Percentiles rank a stretch among this genome's conserved stretches.
Conservation (phyloP, 495 filamentous ascomycete genomes). For the Podospora conica region DNA sequence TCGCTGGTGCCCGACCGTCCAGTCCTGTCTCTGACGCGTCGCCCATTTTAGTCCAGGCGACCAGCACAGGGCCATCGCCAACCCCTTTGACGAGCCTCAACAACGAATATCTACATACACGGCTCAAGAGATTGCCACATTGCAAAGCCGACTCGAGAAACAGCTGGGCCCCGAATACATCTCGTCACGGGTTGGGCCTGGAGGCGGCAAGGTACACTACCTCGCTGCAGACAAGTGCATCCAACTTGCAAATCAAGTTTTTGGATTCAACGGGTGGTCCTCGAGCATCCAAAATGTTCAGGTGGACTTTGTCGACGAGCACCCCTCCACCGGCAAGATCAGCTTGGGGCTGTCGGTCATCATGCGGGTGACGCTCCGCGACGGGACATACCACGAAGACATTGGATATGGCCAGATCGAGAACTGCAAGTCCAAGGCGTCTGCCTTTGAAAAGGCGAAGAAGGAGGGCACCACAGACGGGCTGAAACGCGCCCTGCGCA, state of each 20-base stretch:
- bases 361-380: conserved; percentile 78
- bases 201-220: conserved; percentile 82
- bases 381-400: conserved; percentile 95
- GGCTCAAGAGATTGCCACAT: conserved; percentile 79
- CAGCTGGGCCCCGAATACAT: conserved; percentile 97
- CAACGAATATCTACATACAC: conserved; percentile 72
- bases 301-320: conserved; percentile 76
- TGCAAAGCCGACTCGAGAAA: conserved; percentile 79
- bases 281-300: conserved; percentile 81
- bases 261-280: conserved; percentile 98
- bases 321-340: conserved; percentile 56
- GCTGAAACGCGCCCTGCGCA: conserved; percentile 80
- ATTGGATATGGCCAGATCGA: conserved; percentile 93
- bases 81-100: conserved; percentile 71
- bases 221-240: conserved; percentile 90
- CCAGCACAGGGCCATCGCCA: conserved; percentile 58
- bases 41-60: conserved; percentile 62
- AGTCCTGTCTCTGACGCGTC: conserved; percentile 20
- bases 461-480: conserved; percentile 96
- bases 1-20: background rate
- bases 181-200: conserved; percentile 71
- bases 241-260: conserved; percentile 92
- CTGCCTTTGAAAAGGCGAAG: conserved; percentile 95
- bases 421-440: conserved; percentile 89
- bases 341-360: conserved; percentile 80